phyloP scores from a whole-genome alignment of 2,329 filamentous ascomycete genomes.

The Sporothrix luriei region DNA sequence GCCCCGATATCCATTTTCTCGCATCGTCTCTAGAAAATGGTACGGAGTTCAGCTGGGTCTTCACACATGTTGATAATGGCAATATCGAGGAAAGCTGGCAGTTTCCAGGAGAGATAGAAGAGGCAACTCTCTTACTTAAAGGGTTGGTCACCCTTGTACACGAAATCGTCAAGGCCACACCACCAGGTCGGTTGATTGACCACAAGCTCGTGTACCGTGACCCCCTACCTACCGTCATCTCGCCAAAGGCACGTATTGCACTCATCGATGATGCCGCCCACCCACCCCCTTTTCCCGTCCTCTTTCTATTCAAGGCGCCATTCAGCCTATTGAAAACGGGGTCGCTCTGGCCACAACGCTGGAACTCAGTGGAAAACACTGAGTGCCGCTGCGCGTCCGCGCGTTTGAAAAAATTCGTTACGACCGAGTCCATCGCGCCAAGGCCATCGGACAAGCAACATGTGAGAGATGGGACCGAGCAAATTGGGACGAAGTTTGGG shows the following conservation, averaged over 20 bases:
- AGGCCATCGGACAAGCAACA: slow-evolving; percentile 52
- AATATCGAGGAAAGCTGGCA: slow-evolving; percentile 54
- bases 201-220: slow-evolving; percentile 48
- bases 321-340: slow-evolving; percentile 48
- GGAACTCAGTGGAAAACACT: slow-evolving; percentile 42
- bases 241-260: slow-evolving; percentile 42
- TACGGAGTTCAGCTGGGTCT: slow-evolving; percentile 57
- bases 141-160: slow-evolving; percentile 48
- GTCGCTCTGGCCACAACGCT: slow-evolving; percentile 44
- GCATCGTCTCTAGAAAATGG: slow-evolving; percentile 56
- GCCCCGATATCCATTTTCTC: slow-evolving; percentile 56
- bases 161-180: slow-evolving; percentile 46
- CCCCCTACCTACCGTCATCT: slow-evolving; percentile 42
- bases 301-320: slow-evolving; percentile 46
- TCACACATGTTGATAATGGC: slow-evolving; percentile 51
- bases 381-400: slow-evolving; percentile 47
- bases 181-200: slow-evolving; percentile 37
- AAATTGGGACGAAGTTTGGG: slow-evolving; percentile 51
- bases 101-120: slow-evolving; percentile 48
- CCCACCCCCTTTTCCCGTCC: slow-evolving; percentile 46
- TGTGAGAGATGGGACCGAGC: slow-evolving; percentile 57
- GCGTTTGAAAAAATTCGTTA: slow-evolving; percentile 52
- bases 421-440: slow-evolving; percentile 51
- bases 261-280: slow-evolving; percentile 49
- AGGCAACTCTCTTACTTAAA: slow-evolving; percentile 48